Base-by-base conservation (phyloP, 257 asterid species). In the Leonotis leonurus region DNA sequence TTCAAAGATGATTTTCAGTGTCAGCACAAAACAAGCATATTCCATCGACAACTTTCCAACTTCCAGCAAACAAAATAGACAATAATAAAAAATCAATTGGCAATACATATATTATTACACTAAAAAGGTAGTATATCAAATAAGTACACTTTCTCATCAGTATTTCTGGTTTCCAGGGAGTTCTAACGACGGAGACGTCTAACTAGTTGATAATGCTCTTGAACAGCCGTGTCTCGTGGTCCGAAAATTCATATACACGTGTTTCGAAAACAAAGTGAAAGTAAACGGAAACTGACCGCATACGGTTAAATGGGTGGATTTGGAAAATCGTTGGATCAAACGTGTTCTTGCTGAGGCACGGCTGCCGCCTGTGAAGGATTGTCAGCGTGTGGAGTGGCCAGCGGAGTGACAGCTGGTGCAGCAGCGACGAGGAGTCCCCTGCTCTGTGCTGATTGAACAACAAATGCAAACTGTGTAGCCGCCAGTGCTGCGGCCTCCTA, bases 401-500 rank as follows among this genome's bases (percentile, higher is more conserved):
- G 80, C 36, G 85, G 81, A 41, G 75, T 66, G 46, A 48, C 72
- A 10, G 85, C 67, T 5, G 96, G 80, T 29, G 93, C 77, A 12
- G 92, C 75, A 46, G 95, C 83, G 40, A 89, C 84, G 4, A 89
- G 86, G 54, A 93, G 89, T 48, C 97, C 91, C 59, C 90, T 72
- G 52, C 80, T 85, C 62, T 83, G 97, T 32, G 94, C 95, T 2
- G 99, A 87, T 69, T 87, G 97, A 45, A 89, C 83, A 57, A 93
- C 95, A 12, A 93, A 73, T 4, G 99, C 95, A 35, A 89, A 89
- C 37, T 90, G 99, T 4, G 95, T 66, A 36, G 96, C 97, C 21
- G 95, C 97, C 62, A 89, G 68, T 44, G 94, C 94, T 6, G 97
- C 95, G 0, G 97, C 87, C 72, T 89, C 99, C 97, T 93, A 82